A percentile compares a stretch with the other conserved stretches of the same genome.
These are phyloP conservation scores for Lodderomyces elongisporus DNA, from an alignment of 1,139 yeast species.

Conservation along the genomic window DNA sequence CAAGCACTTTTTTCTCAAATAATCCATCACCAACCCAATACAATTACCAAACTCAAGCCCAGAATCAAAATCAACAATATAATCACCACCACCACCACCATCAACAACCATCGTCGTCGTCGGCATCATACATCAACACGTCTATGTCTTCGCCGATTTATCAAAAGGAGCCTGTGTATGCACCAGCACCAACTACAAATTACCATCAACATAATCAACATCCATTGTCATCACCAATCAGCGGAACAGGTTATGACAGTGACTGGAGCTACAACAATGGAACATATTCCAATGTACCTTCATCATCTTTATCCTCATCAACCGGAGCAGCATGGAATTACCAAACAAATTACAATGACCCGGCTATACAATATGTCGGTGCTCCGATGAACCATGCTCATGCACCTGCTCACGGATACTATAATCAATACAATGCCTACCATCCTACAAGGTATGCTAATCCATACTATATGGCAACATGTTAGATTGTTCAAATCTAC, in stretches of 20 bases:
- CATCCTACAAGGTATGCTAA: conserved; percentile 40
- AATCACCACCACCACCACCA: conserved; percentile 6
- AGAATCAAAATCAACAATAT: conserved; percentile 9
- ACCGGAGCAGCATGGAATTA: too few relatives aligned
- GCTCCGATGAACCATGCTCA: conserved; percentile 7
- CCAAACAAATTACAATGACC: conserved; percentile 12
- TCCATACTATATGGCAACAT: conserved; percentile 36
- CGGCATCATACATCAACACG: conserved; percentile 5
- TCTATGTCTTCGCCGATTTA: conserved; percentile 17
- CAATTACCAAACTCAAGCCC: conserved; percentile 20
- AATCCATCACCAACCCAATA: conserved; percentile 16
- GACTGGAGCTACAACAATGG: background rate
- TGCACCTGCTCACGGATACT: too few relatives aligned
- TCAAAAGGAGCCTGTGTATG: conserved; percentile 7
- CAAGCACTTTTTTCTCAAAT: conserved; percentile 12
- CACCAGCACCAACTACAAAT: background rate
- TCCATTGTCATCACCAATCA: conserved; percentile 1
- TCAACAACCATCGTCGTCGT: too few relatives aligned
- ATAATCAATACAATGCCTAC: too few relatives aligned
- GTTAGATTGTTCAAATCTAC: conserved; percentile 17
- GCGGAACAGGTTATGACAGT: background rate
- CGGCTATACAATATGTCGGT: conserved; percentile 14
- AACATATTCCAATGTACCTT: background rate
- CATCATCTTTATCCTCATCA: background rate
- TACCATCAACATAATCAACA: background rate